Conservation (phyloP, 495 filamentous ascomycete genomes). For the Penicillium fimorum region DNA sequence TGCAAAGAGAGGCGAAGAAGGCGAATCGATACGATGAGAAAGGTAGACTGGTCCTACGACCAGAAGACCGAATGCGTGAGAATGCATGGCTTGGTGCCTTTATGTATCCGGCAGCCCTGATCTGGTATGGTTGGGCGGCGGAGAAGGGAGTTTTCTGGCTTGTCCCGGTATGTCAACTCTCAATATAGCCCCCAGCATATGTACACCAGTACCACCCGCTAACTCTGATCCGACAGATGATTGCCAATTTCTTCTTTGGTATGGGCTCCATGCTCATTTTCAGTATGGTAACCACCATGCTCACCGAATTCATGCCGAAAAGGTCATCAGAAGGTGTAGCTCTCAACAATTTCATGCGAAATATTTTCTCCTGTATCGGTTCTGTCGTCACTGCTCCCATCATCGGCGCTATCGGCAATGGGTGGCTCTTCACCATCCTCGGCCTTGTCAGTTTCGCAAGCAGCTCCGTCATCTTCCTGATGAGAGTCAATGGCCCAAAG, state of each 20-base stretch:
- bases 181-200: conserved; percentile 23
- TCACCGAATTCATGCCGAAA: conserved; percentile 87
- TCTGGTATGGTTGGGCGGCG: conserved; percentile 69
- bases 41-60: conserved; percentile 67
- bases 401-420: conserved; percentile 79
- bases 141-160: conserved; percentile 58
- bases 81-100: conserved; percentile 83
- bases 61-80: conserved; percentile 87
- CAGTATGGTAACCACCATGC: conserved; percentile 71
- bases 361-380: conserved; percentile 81
- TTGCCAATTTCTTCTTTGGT: conserved; percentile 88
- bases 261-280: conserved; percentile 89
- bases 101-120: conserved; percentile 66
- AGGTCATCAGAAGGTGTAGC: conserved; percentile 75
- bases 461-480: conserved; percentile 59
- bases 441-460: conserved; percentile 59
- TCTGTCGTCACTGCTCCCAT: conserved; percentile 71
- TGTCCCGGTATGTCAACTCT: conserved; percentile 54
- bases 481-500: conserved; percentile 60
- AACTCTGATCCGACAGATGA: conserved; percentile 41
- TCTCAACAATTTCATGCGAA: conserved; percentile 73
- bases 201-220: conserved; percentile 5
- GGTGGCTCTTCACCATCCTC: conserved; percentile 84
- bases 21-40: conserved; percentile 68
- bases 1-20: conserved; percentile 74